A percentile compares a stretch with the other conserved stretches of the same genome.
Conservation (phyloP, 2,329 filamentous ascomycete species). For the Verticillium isaacii region DNA sequence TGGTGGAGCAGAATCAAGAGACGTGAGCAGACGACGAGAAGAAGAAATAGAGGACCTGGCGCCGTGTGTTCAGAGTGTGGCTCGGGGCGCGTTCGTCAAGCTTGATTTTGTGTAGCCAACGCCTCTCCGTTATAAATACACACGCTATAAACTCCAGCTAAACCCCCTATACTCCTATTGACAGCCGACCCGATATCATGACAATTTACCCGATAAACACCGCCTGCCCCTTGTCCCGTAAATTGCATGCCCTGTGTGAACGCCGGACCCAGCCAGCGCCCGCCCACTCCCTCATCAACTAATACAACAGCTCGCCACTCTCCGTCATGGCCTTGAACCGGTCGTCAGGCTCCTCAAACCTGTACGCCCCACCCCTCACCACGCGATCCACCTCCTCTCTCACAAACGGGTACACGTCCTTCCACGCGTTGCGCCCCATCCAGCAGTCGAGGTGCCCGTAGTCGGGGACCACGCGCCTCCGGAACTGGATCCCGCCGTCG, state of each 20-base stretch:
- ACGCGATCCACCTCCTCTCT: constrained; percentile 51
- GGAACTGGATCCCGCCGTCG: constrained; percentile 37
- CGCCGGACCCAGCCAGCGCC: background rate
- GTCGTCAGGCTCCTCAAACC: constrained; percentile 38
- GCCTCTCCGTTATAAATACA: background rate
- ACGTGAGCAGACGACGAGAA: too few relatives aligned
- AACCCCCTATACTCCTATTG: background rate
- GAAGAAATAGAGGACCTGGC: background rate
- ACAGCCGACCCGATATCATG: background rate
- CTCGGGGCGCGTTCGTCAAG: background rate
- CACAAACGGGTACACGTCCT: constrained; percentile 54
- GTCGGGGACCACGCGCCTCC: constrained; percentile 46
- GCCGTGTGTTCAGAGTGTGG: background rate
- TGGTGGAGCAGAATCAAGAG: too few relatives aligned
- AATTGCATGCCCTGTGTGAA: background rate
- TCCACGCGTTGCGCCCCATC: constrained; percentile 56
- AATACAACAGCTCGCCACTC: constrained; percentile 34
- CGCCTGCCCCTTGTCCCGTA: background rate
- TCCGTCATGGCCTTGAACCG: constrained; percentile 35
- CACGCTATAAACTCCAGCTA: background rate
- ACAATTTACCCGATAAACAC: background rate
- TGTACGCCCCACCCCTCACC: constrained; percentile 33
- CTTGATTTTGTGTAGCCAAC: background rate
- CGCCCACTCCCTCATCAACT: background rate
- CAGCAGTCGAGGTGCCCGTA: constrained; percentile 60